These are phyloP conservation scores for Wickerhamomyces pijperi DNA, from an alignment of 805 yeast species.

Conservation along the genomic window DNA sequence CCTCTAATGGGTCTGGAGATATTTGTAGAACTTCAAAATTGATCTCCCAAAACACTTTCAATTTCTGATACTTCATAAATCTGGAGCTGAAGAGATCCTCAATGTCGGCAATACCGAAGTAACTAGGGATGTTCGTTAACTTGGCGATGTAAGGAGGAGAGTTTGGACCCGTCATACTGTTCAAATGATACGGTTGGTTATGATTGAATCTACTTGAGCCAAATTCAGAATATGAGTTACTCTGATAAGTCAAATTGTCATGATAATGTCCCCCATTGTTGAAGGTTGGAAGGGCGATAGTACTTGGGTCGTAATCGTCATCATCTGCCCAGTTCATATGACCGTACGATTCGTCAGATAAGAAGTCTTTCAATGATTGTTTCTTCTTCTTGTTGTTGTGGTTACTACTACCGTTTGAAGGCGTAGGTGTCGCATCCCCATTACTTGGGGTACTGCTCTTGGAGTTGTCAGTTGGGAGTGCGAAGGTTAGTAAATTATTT, in stretches of 20 bases:
- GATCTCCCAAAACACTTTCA: slow-evolving; percentile 53
- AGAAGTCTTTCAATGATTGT: slow-evolving; percentile 15
- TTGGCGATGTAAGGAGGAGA: slow-evolving; percentile 58
- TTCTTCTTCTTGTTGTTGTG: slow-evolving; percentile 11
- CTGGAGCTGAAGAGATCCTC: slow-evolving; percentile 54
- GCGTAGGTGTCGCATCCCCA: no score
- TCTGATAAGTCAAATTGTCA: slow-evolving; percentile 3
- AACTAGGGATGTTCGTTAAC: slow-evolving; percentile 47
- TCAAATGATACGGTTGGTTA: background rate
- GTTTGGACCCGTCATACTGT: slow-evolving; percentile 1
- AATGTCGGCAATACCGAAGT: slow-evolving; percentile 37
- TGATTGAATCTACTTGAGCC: background rate
- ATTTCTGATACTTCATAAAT: slow-evolving; percentile 44
- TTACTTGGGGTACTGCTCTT: no score
- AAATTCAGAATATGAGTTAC: slow-evolving; percentile 3
- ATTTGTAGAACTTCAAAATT: slow-evolving; percentile 23
- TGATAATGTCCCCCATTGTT: slow-evolving; percentile 1
- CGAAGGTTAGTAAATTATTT: no score
- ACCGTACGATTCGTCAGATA: slow-evolving; percentile 13
- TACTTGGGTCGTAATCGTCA: slow-evolving; percentile 53
- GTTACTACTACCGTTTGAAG: no score
- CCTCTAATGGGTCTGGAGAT: slow-evolving; percentile 8
- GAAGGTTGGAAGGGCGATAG: slow-evolving; percentile 38
- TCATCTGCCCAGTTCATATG: slow-evolving; percentile 65
- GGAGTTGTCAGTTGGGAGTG: no score